These are phyloP conservation scores for Metschnikowia cubensis DNA, from an alignment of 805 yeast genomes.

Conservation along the genomic window DNA sequence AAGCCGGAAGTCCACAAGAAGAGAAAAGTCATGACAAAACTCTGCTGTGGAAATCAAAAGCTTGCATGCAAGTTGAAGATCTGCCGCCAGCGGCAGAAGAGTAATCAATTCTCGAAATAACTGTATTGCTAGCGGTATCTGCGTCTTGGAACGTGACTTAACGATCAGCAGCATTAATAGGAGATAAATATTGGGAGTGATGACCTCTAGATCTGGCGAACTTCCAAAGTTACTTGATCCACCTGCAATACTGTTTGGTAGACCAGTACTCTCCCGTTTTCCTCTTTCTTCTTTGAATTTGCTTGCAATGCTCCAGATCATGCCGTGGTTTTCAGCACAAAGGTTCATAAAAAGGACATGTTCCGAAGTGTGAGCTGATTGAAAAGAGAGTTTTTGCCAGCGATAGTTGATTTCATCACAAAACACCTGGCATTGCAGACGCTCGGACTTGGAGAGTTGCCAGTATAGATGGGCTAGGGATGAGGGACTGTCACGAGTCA, in stretches of 20 bases:
- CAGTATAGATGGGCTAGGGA: constrained; percentile 3
- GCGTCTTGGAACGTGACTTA: background rate
- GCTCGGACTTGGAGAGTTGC: background rate
- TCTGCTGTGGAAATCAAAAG: constrained; percentile 10
- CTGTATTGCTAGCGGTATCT: constrained; percentile 7
- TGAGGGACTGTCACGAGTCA: background rate
- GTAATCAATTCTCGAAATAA: constrained; percentile 9
- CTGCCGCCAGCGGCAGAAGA: constrained; percentile 1
- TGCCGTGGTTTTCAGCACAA: constrained; percentile 7
- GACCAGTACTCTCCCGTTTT: background rate
- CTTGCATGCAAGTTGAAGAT: constrained; percentile 5
- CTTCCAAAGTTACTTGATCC: background rate
- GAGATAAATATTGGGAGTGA: constrained; percentile 1
- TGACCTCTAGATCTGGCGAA: background rate
- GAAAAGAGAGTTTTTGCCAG: background rate
- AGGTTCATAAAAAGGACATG: constrained; percentile 3
- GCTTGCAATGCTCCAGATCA: constrained; percentile 10
- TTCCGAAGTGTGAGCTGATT: background rate
- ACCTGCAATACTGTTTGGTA: background rate
- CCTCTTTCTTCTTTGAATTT: constrained; percentile 1
- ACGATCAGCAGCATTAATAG: constrained; percentile 15
- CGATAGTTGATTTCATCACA: background rate
- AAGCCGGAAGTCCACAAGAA: constrained; percentile 19
- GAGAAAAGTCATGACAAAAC: constrained; percentile 20
- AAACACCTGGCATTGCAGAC: background rate